Percentiles rank a stretch among this genome's conserved stretches.
These are phyloP conservation scores for Cordyceps cateniannulata DNA, from an alignment of 2,329 filamentous ascomycete species.

Conservation along the genomic window DNA sequence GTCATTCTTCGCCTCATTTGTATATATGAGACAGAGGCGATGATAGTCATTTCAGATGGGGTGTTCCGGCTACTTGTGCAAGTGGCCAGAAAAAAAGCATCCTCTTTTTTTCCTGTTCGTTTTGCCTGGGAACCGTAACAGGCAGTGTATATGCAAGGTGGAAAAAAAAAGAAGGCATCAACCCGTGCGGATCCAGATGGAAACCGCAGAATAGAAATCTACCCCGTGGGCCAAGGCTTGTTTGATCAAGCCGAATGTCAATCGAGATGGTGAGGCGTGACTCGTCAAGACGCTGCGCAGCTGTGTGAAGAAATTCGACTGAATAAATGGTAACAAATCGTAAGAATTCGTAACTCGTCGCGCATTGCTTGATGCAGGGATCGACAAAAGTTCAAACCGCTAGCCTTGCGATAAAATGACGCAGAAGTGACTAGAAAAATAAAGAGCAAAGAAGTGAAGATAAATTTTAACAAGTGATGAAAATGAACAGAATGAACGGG, in stretches of 20 bases:
- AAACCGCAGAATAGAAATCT: constrained; percentile 17
- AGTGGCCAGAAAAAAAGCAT: not conserved
- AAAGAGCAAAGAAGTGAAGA: constrained; percentile 2
- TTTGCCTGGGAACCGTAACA: constrained; percentile 33
- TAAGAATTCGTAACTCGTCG: constrained; percentile 11
- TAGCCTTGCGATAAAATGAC: not conserved
- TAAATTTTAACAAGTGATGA: not conserved
- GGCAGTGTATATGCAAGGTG: constrained; percentile 19
- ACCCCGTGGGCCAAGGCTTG: not conserved
- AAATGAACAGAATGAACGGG: constrained; percentile 5
- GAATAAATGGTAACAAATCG: constrained; percentile 10
- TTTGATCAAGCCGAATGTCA: constrained; percentile 1
- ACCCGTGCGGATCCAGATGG: constrained; percentile 17
- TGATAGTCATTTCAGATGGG: not conserved
- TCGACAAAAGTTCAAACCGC: constrained; percentile 9
- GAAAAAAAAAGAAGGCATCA: not conserved
- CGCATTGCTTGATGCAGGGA: not conserved
- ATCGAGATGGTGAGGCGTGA: not conserved
- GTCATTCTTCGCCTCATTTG: not conserved
- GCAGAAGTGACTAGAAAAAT: constrained; percentile 8
- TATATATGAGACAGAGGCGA: not conserved
- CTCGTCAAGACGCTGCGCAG: constrained; percentile 10
- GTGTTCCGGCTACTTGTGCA: not conserved
- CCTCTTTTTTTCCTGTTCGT: constrained; percentile 18
- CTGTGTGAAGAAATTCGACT: not conserved